Evolutionary conservation across 2,329 filamentous ascomycete species (phyloP), one percentile per base, ranked within the genome.

Genomic region (Endoconidiophora polonica): DNA sequence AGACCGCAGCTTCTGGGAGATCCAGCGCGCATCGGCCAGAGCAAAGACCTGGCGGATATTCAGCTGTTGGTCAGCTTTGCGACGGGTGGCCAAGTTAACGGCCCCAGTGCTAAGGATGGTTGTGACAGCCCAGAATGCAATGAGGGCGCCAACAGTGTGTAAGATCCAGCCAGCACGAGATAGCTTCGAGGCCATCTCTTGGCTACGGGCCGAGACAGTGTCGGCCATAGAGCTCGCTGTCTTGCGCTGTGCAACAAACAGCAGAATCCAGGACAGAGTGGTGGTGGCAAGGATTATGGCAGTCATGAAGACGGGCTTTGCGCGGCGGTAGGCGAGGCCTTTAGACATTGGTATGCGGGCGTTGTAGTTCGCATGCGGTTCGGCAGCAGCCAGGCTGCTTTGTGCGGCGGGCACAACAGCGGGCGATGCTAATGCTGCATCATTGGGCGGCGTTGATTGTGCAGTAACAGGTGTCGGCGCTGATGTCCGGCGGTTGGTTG

Each of bases 21-120:
- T 29, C 51, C 51, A 50, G 5, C 29, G 38, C 7, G 36, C 37
- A 39, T 53, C 51, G 12, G 51, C 51, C 42, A 53, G 26, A 14
- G 51, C 47, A 49, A 53, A 53, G 2, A 47, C 47, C 39, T 53
- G 51, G 18, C 47, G 47, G 9, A 53, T 24, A n/a, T 50, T 53
- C 14, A 53, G 26, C 5, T 16, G 20, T 33, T 52, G 39, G 16
- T 44, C 41, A 7, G n/a, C 33, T 4, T 46, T 18, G 16, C 47
- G 40, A 2, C 50, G 45, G 20, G 48, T 50, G 1, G 51, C 49
- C 20, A 53, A 26, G 4, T 24, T 37, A 5, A 53, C 51, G n/a
- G 51, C 46, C 10, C 46, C 51, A 3, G 40, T 53, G 10, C 43
- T 42, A 4, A 49, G 39, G 3, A 53, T 46, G 3, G 42, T 46